Conservation (phyloP, 345 rosid species). For the Ceriops tagal region DNA sequence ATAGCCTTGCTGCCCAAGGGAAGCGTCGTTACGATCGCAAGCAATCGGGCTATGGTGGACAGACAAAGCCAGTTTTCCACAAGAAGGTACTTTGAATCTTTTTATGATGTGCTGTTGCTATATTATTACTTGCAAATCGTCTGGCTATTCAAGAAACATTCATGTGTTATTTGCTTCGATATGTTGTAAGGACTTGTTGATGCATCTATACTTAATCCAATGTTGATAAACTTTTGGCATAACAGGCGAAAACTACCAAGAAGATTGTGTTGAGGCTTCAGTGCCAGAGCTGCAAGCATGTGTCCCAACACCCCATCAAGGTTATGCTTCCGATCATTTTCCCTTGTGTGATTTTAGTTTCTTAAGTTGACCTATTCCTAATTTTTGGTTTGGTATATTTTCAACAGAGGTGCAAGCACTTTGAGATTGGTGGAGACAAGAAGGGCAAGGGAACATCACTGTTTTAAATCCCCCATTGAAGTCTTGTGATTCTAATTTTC, state of each 20-base stretch:
- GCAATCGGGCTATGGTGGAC: constrained; percentile 1
- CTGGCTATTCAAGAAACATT: too few relatives aligned
- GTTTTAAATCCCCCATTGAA: not conserved
- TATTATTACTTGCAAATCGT: too few relatives aligned
- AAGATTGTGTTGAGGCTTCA: constrained; percentile 22
- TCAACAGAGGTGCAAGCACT: constrained; percentile 19
- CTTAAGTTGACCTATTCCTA: not conserved
- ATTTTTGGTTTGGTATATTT: not conserved
- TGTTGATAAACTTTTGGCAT: not conserved
- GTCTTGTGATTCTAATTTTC: not conserved
- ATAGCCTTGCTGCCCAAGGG: constrained; percentile 4
- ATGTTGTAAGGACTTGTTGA: too few relatives aligned
- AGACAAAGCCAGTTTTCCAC: constrained; percentile 1
- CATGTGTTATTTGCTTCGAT: too few relatives aligned
- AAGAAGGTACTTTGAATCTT: not conserved
- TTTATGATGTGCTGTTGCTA: too few relatives aligned
- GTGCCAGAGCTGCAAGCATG: constrained; percentile 21
- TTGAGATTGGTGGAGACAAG: constrained; percentile 23
- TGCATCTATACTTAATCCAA: too few relatives aligned
- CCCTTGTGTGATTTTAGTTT: not conserved
- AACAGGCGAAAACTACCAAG: constrained; percentile 16
- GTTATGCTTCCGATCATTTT: not conserved
- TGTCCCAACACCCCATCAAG: constrained; percentile 20
- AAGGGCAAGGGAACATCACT: constrained; percentile 19
- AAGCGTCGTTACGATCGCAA: constrained; percentile 1